Evolutionary conservation across 306 rosid genomes (phyloP).

Genomic region (Canavalia gladiata): DNA sequence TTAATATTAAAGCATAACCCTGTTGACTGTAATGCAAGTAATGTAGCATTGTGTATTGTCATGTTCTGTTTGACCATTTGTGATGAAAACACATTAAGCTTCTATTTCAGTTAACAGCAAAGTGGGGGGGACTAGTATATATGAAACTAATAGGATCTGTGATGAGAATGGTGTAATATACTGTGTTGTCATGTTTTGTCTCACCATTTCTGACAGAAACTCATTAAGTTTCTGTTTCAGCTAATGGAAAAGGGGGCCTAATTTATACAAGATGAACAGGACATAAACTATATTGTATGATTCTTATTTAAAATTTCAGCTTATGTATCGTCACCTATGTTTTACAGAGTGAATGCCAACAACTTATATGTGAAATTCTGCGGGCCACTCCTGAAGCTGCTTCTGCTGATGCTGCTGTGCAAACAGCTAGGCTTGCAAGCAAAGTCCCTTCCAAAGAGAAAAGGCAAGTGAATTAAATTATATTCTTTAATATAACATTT

Average conservation of each 20-base stretch:
- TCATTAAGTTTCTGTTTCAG: not conserved
- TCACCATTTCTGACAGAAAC: slow-evolving; percentile 31
- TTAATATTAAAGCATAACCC: slow-evolving; percentile 11
- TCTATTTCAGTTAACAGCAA: slow-evolving; percentile 30
- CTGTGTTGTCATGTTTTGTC: slow-evolving; percentile 30
- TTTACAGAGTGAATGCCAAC: slow-evolving; percentile 97
- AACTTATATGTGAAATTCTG: slow-evolving; percentile 95
- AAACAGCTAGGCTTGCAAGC: slow-evolving; percentile 97
- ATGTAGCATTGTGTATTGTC: slow-evolving; percentile 28
- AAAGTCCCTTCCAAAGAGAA: slow-evolving; percentile 92
- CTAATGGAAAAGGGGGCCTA: slow-evolving; percentile 21
- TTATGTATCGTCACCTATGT: slow-evolving; percentile 42
- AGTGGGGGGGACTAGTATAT: not conserved
- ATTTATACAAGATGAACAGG: slow-evolving; percentile 27
- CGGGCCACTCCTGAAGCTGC: slow-evolving; percentile 99
- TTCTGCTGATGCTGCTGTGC: slow-evolving; percentile 98
- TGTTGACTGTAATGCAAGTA: slow-evolving; percentile 6
- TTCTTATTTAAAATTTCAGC: slow-evolving; percentile 39
- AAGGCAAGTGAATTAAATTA: slow-evolving; percentile 69
- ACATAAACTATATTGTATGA: not conserved
- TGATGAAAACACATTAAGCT: not conserved
- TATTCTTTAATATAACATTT: slow-evolving; percentile 41
- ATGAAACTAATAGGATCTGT: slow-evolving; percentile 2
- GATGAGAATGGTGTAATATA: not conserved
- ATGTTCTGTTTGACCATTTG: slow-evolving; percentile 36